These are phyloP conservation scores for Fraxinus cuspidata DNA, from an alignment of 257 asterid species.

Conservation along the genomic window DNA sequence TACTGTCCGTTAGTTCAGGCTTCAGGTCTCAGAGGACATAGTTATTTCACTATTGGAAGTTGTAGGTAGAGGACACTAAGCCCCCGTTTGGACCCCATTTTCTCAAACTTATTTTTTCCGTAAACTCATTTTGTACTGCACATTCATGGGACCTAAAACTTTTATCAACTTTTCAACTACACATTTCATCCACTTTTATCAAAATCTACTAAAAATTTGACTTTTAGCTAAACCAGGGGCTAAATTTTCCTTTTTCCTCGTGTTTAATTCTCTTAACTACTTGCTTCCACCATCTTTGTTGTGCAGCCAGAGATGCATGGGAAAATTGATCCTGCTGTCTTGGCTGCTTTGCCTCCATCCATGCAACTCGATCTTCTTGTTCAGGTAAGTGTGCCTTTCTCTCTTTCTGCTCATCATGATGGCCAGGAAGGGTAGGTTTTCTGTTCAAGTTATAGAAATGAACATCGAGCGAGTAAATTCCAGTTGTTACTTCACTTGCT, in stretches of 20 bases:
- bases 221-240: too few species aligned
- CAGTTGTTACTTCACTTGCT: slow-evolving; percentile 14
- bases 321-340: slow-evolving; percentile 85
- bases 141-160: too few species aligned
- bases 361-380: slow-evolving; percentile 99
- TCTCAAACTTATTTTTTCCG: too few species aligned
- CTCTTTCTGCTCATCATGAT: neutral
- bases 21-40: slow-evolving; percentile 1
- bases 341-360: slow-evolving; percentile 95
- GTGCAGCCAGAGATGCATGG: slow-evolving; percentile 88
- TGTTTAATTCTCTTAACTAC: neutral
- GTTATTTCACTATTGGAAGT: neutral
- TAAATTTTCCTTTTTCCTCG: neutral
- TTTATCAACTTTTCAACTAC: too few species aligned
- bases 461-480: neutral
- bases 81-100: too few species aligned
- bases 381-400: slow-evolving; percentile 54
- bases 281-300: neutral
- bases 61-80: neutral
- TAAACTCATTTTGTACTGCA: too few species aligned
- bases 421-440: slow-evolving; percentile 1
- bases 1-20: slow-evolving; percentile 12
- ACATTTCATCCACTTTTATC: too few species aligned
- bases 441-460: neutral
- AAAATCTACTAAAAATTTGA: too few species aligned